These are phyloP conservation scores for Saksenaea oblongispora DNA, from an alignment of 371 early-diverging fungal genomes.

Conservation along the genomic window DNA sequence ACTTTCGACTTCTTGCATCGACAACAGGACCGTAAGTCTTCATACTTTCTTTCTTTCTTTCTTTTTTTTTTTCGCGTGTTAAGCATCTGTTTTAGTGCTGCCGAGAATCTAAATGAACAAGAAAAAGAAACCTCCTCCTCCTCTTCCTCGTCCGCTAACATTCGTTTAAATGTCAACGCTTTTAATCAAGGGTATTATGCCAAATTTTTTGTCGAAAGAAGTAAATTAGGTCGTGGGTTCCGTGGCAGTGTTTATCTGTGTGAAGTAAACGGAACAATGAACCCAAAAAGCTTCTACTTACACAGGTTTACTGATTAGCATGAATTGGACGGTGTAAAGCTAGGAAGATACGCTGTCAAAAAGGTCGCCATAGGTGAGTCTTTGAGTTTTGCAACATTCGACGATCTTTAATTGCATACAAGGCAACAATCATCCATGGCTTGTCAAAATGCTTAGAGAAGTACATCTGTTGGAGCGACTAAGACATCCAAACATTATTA, in stretches of 20 bases:
- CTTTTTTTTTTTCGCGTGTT: not conserved
- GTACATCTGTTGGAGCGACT: conserved; percentile 89
- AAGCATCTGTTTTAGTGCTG: conserved; percentile 7
- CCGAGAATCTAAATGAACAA: not conserved
- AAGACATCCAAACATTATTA: conserved; percentile 89
- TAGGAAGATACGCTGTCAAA: conserved; percentile 91
- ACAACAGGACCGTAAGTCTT: conserved; percentile 39
- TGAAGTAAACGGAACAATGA: conserved; percentile 44
- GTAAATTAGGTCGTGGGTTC: conserved; percentile 87
- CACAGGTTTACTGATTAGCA: conserved; percentile 40
- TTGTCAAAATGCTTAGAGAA: conserved; percentile 91
- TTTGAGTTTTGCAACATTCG: not conserved
- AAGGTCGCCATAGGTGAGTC: conserved; percentile 84
- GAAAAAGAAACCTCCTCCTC: not conserved
- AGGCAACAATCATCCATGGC: conserved; percentile 86
- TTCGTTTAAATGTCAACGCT: conserved; percentile 47
- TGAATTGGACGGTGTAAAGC: conserved; percentile 77
- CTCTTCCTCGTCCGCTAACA: not conserved
- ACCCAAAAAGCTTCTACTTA: not conserved
- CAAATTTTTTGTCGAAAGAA: conserved; percentile 89
- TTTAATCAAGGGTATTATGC: conserved; percentile 93
- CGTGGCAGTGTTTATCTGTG: conserved; percentile 92
- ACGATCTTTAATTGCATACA: not conserved
- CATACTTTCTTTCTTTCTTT: not conserved
- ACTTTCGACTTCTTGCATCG: conserved; percentile 61